Evolutionary conservation across 2,329 filamentous ascomycete species (phyloP).

Genomic region (Dactylellina haptotyla): DNA sequence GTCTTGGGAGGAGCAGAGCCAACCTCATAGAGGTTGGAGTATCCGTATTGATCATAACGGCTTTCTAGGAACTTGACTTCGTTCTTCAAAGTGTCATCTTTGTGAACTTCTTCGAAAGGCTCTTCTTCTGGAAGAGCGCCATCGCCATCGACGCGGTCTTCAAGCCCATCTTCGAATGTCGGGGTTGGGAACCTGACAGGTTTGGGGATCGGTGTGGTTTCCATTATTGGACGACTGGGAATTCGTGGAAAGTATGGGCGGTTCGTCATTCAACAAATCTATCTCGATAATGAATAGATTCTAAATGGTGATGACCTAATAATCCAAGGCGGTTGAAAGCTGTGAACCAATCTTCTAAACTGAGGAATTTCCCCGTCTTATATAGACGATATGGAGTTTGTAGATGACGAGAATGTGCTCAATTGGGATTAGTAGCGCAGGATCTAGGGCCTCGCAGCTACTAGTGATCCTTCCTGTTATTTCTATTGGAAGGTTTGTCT

Average conservation of each 20-base stretch:
- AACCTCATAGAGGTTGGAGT: slow-evolving; percentile 59
- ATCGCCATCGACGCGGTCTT: too few relatives aligned
- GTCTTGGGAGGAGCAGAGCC: slow-evolving; percentile 57
- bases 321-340: too few relatives aligned
- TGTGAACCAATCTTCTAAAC: too few relatives aligned
- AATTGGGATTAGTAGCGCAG: too few relatives aligned
- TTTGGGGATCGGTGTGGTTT: background rate
- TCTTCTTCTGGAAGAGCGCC: background rate
- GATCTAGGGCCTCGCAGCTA: slow-evolving; percentile 4
- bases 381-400: slow-evolving; percentile 9
- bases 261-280: too few relatives aligned
- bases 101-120: slow-evolving; percentile 30
- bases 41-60: slow-evolving; percentile 59
- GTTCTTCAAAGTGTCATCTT: slow-evolving; percentile 33
- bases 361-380: slow-evolving; percentile 3
- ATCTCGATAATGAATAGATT: too few relatives aligned
- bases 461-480: background rate
- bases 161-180: background rate
- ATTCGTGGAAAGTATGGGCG: too few relatives aligned
- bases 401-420: background rate
- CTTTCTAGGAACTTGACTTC: slow-evolving; percentile 60
- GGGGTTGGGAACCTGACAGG: background rate
- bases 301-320: too few relatives aligned
- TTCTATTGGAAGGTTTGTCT: background rate
- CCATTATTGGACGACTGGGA: too few relatives aligned